phyloP scores from a whole-genome alignment of 2,329 filamentous ascomycete genomes.

The Alternaria viburni region DNA sequence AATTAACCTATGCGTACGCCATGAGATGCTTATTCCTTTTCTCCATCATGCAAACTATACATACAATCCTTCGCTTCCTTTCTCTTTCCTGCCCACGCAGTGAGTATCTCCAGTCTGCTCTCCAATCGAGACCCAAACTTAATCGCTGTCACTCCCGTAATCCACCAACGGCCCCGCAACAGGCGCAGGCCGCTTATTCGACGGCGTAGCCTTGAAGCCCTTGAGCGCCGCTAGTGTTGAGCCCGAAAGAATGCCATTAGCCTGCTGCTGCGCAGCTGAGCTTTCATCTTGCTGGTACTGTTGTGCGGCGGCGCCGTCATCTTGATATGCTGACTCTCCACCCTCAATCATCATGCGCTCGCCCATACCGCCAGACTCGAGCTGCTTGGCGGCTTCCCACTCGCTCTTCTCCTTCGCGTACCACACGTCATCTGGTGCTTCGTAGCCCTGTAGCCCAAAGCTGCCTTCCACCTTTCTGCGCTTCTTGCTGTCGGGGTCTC shows the following conservation, averaged over 20 bases:
- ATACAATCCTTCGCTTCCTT: background rate
- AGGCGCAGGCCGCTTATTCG: conserved; percentile 60
- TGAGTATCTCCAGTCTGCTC: background rate
- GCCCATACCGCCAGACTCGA: conserved; percentile 63
- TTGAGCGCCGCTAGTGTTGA: conserved; percentile 82
- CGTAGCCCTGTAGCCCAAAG: conserved; percentile 89
- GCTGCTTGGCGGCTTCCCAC: conserved; percentile 68
- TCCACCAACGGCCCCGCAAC: conserved; percentile 77
- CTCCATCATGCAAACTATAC: background rate
- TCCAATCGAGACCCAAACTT: background rate
- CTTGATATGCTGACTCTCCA: conserved; percentile 44
- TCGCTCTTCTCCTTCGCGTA: conserved; percentile 79
- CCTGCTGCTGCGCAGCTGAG: conserved; percentile 3
- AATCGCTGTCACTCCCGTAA: conserved; percentile 82
- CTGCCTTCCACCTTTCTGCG: conserved; percentile 83
- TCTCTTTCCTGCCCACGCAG: background rate
- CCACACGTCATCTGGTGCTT: conserved; percentile 93
- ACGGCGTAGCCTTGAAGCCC: conserved; percentile 51
- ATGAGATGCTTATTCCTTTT: background rate
- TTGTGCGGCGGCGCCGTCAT: conserved; percentile 11
- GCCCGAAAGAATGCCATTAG: conserved; percentile 76
- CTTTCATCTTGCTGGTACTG: conserved; percentile 26
- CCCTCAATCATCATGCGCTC: conserved; percentile 56
- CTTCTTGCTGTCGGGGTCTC: conserved; percentile 85
- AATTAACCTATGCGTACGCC: conserved; percentile 1